Evolutionary conservation across 1,284 basidiomycete species (phyloP).

Genomic region (Fomes fomentarius): DNA sequence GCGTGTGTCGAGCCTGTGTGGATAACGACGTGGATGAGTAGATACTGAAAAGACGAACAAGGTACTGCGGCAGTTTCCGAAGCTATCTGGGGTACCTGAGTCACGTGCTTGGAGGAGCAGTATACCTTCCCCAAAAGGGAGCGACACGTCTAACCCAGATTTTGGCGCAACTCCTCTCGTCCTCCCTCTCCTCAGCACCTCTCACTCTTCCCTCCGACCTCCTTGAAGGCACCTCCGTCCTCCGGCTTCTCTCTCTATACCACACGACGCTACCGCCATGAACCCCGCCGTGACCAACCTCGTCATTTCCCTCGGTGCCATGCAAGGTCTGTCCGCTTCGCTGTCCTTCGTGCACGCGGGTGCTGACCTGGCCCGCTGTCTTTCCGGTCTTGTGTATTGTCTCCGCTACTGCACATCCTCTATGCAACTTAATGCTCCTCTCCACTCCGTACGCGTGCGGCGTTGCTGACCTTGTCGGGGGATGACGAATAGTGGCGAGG

Average conservation of each 20-base stretch:
- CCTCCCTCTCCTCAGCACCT: not conserved
- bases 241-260: not conserved
- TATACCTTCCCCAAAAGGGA: conserved; percentile 13
- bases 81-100: not conserved
- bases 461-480: not conserved
- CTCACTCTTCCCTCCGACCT: conserved; percentile 1
- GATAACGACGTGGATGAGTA: too few species aligned
- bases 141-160: conserved; percentile 24
- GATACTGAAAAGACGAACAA: too few species aligned
- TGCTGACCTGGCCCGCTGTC: conserved; percentile 17
- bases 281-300: conserved; percentile 63
- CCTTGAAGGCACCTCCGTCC: conserved; percentile 4
- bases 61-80: too few species aligned
- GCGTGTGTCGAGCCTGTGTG: too few species aligned
- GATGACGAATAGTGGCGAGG: conserved; percentile 69
- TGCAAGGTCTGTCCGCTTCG: conserved; percentile 77
- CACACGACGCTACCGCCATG: conserved; percentile 28
- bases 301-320: conserved; percentile 85
- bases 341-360: conserved; percentile 1
- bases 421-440: too few species aligned
- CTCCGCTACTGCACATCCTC: too few species aligned
- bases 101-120: conserved; percentile 14
- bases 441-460: too few species aligned
- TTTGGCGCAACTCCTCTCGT: conserved; percentile 4
- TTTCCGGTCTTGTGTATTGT: not conserved